Percentiles rank a stretch among this genome's conserved stretches.
These are phyloP conservation scores for Trichoderma atrobrunneum DNA, from an alignment of 2,329 filamentous ascomycete species.

Conservation along the genomic window DNA sequence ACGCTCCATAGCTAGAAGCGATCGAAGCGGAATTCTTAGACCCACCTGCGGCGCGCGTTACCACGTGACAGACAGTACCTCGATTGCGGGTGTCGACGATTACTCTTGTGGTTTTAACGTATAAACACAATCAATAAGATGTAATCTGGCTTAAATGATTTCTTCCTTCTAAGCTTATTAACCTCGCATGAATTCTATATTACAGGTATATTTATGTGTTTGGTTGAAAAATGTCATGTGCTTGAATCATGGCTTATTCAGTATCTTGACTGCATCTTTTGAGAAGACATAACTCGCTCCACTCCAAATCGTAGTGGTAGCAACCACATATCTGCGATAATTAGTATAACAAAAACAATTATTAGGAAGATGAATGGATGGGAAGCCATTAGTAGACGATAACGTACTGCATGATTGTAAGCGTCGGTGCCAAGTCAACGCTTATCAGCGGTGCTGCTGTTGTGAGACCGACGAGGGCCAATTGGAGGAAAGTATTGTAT, in stretches of 20 bases:
- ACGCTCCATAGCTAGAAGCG: background rate
- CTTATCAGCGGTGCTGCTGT: conserved; percentile 75
- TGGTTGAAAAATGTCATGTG: background rate
- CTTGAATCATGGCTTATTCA: conserved; percentile 11
- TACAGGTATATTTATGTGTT: background rate
- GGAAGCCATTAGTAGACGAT: background rate
- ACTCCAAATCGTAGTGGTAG: conserved; percentile 81
- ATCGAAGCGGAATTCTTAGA: background rate
- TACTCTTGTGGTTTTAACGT: background rate
- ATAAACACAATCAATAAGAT: background rate
- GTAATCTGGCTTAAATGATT: background rate
- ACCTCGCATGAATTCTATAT: background rate
- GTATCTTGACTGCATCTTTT: conserved; percentile 87
- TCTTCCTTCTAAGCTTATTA: background rate
- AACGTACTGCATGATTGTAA: conserved; percentile 64
- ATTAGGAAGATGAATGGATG: background rate
- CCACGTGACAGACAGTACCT: background rate
- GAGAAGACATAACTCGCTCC: conserved; percentile 88
- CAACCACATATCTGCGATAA: background rate
- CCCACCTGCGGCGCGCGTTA: background rate
- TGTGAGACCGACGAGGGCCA: conserved; percentile 80
- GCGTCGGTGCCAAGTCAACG: conserved; percentile 51
- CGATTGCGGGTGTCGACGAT: background rate
- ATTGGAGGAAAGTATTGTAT: conserved; percentile 89
- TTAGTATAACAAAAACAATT: background rate